phyloP scores from a whole-genome alignment of 352 stramenopile genomes.

The Pythium aristosporum region DNA sequence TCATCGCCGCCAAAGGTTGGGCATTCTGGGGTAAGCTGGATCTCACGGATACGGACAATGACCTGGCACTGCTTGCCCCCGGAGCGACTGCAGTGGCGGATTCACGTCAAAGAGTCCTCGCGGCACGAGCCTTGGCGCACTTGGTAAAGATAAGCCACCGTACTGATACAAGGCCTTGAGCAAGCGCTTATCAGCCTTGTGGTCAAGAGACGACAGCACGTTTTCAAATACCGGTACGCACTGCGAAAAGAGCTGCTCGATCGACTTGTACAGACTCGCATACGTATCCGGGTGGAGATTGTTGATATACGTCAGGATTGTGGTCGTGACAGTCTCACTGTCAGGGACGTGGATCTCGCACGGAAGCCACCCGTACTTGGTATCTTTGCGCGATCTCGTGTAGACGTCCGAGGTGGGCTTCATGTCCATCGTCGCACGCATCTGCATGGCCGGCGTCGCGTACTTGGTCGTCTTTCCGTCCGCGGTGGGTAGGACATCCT shows the following conservation, averaged over 20 bases:
- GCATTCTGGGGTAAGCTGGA: slow-evolving; percentile 30
- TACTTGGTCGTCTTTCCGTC: no score
- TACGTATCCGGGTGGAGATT: slow-evolving; percentile 30
- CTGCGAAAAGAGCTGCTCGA: slow-evolving; percentile 22
- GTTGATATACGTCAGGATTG: slow-evolving; percentile 33
- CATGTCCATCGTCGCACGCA: no score
- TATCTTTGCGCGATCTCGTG: not conserved
- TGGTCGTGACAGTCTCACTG: not conserved
- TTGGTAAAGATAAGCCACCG: not conserved
- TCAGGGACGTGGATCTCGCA: slow-evolving; percentile 2
- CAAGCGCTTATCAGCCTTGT: not conserved
- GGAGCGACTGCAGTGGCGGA: slow-evolving; percentile 13
- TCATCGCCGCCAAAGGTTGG: slow-evolving; percentile 25
- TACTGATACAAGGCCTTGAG: not conserved
- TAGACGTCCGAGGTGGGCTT: no score
- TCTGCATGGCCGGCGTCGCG: no score
- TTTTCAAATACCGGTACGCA: slow-evolving; percentile 34
- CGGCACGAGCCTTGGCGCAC: slow-evolving; percentile 3
- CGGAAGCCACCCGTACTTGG: slow-evolving; percentile 14
- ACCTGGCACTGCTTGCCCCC: slow-evolving; percentile 23
- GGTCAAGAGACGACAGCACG: slow-evolving; percentile 9
- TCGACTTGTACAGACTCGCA: slow-evolving; percentile 17
- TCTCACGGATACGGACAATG: slow-evolving; percentile 31
- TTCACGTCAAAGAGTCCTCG: slow-evolving; percentile 1
- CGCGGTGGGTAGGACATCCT: no score